Conservation (phyloP, 306 rosid genomes). For the Lathyrus aphaca region DNA sequence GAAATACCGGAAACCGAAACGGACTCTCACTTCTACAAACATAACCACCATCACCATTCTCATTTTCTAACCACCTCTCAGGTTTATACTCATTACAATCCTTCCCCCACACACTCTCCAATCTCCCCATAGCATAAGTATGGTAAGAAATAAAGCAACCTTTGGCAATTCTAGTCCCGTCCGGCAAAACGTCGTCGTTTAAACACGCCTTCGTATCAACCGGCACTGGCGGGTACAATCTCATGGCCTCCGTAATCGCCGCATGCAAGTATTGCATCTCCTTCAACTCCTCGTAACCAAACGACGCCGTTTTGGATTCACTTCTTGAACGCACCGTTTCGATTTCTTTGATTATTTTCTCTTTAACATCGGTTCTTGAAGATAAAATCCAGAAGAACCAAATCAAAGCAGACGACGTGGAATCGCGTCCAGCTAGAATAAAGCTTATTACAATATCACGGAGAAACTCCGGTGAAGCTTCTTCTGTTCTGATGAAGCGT, state of each 20-base stretch:
- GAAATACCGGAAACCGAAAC: constrained; percentile 8
- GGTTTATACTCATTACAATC: constrained; percentile 2
- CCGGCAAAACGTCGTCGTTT: neutral
- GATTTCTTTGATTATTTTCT: neutral
- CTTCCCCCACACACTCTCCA: constrained; percentile 7
- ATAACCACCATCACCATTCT: neutral
- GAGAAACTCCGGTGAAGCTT: constrained; percentile 5
- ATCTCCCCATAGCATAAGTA: constrained; percentile 14
- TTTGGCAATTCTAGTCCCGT: neutral
- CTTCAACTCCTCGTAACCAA: constrained; percentile 2
- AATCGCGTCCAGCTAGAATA: constrained; percentile 6
- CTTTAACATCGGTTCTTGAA: neutral
- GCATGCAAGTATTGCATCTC: neutral
- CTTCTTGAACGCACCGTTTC: neutral
- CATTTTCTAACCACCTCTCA: neutral
- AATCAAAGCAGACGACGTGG: constrained; percentile 10
- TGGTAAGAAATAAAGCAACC: constrained; percentile 8
- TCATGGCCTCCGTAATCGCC: neutral
- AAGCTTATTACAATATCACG: constrained; percentile 6
- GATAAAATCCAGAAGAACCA: constrained; percentile 6
- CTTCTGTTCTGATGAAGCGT: constrained; percentile 3
- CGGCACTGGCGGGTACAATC: neutral
- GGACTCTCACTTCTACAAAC: constrained; percentile 19
- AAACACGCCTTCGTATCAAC: constrained; percentile 3
- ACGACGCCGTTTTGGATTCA: neutral